Evolutionary conservation across 495 filamentous ascomycete genomes (phyloP), one percentile per base, ranked within the genome.

Genomic region (Hypomontagnella submonticulosa): DNA sequence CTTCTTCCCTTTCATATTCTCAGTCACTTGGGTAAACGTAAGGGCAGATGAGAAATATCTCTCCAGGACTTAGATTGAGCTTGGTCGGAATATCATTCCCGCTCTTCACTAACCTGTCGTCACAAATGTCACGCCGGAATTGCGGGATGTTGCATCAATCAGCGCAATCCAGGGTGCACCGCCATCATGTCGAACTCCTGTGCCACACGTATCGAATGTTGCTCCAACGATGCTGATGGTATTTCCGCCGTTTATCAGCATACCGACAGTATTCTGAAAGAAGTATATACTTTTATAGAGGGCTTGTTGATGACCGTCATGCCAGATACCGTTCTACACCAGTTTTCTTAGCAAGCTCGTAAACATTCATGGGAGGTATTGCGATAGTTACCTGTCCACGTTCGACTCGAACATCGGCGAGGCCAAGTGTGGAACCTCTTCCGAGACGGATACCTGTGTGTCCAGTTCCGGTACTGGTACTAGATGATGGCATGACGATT

Each of bases 271-370:
- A 46, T 83, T 84, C 4, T 79, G 72, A 54, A 72, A 77, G 65
- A 92, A 88, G 33, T 78, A 81, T 23, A 92, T 74, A 66, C 87
- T 86, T 47, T 88, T 87, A 75, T 87, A 89, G 0, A 87, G 85
- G 48, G 88, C 91, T 66, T 92, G 90, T 71, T 92, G 90, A 60
- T 90, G 76, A 2, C 76, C 90, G 47, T 88, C 83, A 41, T 89
- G 64, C 63, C 80, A 81, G 41, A 84, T 82, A 16, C 85, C 78
- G 16, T 77, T 78, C 73, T 79, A 37, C 4, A 36, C 16, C 33
- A 0, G n/a, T 52, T 40, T 51, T 19, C 7, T 61, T 58, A 57
- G 61, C 65, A 19, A 63, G 20, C 40, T 9, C n/a, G 8, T 19
- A 16, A 9, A 44, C 16, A 16, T 30, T n/a, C 15, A 4, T 13